Evolutionary conservation across 805 yeast genomes (phyloP).

Genomic region (Monosporozyma siamensis): DNA sequence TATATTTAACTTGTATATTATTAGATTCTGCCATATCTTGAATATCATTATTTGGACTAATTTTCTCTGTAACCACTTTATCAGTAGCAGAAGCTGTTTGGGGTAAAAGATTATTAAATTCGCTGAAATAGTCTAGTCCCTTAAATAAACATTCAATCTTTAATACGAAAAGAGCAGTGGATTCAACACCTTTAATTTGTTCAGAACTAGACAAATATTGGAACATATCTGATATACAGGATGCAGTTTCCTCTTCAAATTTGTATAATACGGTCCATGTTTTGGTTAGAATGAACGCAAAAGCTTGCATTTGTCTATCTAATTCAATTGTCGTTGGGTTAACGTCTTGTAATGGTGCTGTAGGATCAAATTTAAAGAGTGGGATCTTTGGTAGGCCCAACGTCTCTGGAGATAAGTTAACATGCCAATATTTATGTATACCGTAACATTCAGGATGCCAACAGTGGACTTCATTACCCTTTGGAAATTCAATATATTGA

Average conservation of each 20-base stretch:
- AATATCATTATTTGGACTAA: background rate
- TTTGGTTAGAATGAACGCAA: constrained; percentile 48
- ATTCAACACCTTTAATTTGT: constrained; percentile 53
- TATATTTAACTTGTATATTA: constrained; percentile 4
- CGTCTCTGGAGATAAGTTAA: constrained; percentile 54
- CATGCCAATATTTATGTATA: constrained; percentile 96
- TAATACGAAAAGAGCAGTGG: constrained; percentile 63
- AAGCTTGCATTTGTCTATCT: constrained; percentile 49
- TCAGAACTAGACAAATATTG: constrained; percentile 70
- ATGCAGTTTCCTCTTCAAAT: constrained; percentile 85
- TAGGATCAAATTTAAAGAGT: constrained; percentile 16
- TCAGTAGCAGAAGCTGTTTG: too few species aligned
- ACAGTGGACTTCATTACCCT: constrained; percentile 87
- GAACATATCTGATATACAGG: constrained; percentile 85
- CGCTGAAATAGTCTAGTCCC: constrained; percentile 51
- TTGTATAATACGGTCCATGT: constrained; percentile 85
- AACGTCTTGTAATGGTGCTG: constrained; percentile 21
- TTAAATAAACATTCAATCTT: constrained; percentile 68
- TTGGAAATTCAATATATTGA: constrained; percentile 84
- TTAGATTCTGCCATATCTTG: background rate
- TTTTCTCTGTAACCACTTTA: too few species aligned
- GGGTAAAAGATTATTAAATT: constrained; percentile 3
- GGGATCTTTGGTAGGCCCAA: constrained; percentile 38
- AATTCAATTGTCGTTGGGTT: constrained; percentile 41
- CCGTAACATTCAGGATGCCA: constrained; percentile 99